These are phyloP conservation scores for Tetrahymena borealis DNA, from an alignment of 73 alveolate genomes.

Conservation along the genomic window DNA sequence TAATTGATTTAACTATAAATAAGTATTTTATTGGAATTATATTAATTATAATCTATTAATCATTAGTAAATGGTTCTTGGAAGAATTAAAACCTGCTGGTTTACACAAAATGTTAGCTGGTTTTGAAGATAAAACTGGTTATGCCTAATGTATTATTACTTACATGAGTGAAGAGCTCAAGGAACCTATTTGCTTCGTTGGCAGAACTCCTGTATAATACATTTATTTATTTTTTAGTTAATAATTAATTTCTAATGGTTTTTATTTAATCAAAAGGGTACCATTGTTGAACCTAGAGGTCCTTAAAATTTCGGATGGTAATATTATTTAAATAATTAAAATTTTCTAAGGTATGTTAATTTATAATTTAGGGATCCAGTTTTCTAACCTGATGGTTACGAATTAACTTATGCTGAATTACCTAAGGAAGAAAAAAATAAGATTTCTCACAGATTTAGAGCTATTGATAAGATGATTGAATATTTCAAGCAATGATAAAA, in stretches of 20 bases:
- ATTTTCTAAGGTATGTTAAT: not conserved
- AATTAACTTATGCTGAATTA: slow-evolving; percentile 86
- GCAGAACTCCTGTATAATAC: slow-evolving; percentile 53
- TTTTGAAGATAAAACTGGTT: slow-evolving; percentile 88
- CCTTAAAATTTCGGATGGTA: slow-evolving; percentile 86
- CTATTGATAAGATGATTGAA: slow-evolving; percentile 52
- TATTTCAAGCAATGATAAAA: not conserved
- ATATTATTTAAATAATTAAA: not conserved
- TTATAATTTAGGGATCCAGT: slow-evolving; percentile 57
- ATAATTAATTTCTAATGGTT: too few relatives aligned
- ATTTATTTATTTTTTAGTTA: too few relatives aligned
- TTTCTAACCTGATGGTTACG: slow-evolving; percentile 80
- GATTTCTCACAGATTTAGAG: slow-evolving; percentile 78
- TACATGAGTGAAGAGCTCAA: slow-evolving; percentile 42
- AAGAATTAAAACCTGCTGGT: slow-evolving; percentile 73
- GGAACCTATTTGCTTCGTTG: slow-evolving; percentile 84
- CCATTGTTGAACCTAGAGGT: slow-evolving; percentile 89
- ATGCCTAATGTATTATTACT: slow-evolving; percentile 87
- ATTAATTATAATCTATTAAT: not conserved
- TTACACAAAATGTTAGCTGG: slow-evolving; percentile 73
- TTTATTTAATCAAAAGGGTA: slow-evolving; percentile 35
- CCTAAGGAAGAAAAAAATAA: slow-evolving; percentile 70
- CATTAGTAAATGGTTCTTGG: slow-evolving; percentile 76
- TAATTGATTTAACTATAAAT: not conserved
- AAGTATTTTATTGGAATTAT: not conserved